A percentile compares a stretch with the other conserved stretches of the same genome.
Conservation (phyloP, 1,284 basidiomycete species). For the Boletus austroedulis region DNA sequence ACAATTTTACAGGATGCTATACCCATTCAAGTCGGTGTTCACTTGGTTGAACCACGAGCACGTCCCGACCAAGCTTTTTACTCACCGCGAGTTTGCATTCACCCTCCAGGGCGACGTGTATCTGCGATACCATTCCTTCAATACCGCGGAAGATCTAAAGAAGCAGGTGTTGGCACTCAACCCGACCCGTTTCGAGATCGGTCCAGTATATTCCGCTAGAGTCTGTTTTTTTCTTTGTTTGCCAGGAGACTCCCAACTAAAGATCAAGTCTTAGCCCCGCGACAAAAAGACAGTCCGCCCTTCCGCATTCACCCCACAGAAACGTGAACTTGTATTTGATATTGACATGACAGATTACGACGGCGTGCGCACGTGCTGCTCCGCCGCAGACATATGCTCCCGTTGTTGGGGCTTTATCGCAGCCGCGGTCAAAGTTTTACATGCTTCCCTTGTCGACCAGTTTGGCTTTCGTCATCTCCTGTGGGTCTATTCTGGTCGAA, state of each 20-base stretch:
- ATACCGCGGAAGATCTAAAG: constrained; percentile 85
- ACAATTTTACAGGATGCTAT: constrained; percentile 87
- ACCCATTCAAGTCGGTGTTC: constrained; percentile 93
- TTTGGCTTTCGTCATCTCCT: constrained; percentile 83
- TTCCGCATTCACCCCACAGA: constrained; percentile 71
- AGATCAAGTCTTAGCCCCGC: constrained; percentile 59
- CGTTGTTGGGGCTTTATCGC: constrained; percentile 96
- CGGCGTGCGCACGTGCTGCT: constrained; percentile 92
- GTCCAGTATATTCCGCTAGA: constrained; percentile 87
- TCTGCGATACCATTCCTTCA: constrained; percentile 93
- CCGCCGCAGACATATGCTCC: constrained; percentile 86
- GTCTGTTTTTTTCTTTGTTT: constrained; percentile 48
- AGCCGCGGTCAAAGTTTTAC: constrained; percentile 87
- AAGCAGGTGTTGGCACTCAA: constrained; percentile 82
- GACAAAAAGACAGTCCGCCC: constrained; percentile 87
- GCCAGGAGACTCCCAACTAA: constrained; percentile 4
- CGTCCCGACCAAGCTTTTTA: constrained; percentile 71
- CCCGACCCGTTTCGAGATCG: constrained; percentile 95
- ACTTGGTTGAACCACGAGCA: constrained; percentile 95
- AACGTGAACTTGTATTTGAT: constrained; percentile 97
- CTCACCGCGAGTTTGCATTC: constrained; percentile 96
- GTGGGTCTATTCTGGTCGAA: constrained; percentile 98
- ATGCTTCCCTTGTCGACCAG: constrained; percentile 76
- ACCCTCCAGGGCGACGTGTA: constrained; percentile 91
- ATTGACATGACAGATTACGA: constrained; percentile 99